Conservation (phyloP, 2,329 filamentous ascomycete species). For the Lecanicillium sp. region DNA sequence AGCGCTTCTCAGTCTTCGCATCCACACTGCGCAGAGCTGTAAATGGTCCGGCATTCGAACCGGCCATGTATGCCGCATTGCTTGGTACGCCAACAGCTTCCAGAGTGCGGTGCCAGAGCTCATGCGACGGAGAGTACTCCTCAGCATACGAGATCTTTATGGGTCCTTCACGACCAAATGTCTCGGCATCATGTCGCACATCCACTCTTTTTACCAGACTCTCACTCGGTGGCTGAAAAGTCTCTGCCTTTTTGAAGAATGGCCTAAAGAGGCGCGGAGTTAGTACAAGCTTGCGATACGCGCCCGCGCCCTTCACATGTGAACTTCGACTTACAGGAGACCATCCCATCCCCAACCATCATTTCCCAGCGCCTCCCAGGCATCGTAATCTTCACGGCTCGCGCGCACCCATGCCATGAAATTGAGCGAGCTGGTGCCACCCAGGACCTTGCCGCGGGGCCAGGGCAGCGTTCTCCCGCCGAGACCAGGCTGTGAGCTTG, state of each 20-base stretch:
- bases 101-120: slow-evolving; percentile 42
- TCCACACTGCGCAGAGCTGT: slow-evolving; percentile 44
- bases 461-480: slow-evolving; percentile 34
- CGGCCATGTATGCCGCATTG: slow-evolving; percentile 40
- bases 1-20: slow-evolving; percentile 38
- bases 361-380: slow-evolving; percentile 53
- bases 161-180: slow-evolving; percentile 40
- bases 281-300: background rate
- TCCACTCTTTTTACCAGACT: slow-evolving; percentile 28
- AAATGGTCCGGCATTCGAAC: slow-evolving; percentile 44
- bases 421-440: slow-evolving; percentile 57
- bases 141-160: slow-evolving; percentile 42
- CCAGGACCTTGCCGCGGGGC: slow-evolving; percentile 46
- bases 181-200: slow-evolving; percentile 32
- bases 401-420: slow-evolving; percentile 50
- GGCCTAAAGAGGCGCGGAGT: slow-evolving; percentile 28
- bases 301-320: background rate
- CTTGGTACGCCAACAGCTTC: slow-evolving; percentile 35
- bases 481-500: slow-evolving; percentile 31
- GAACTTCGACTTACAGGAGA: slow-evolving; percentile 24
- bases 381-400: slow-evolving; percentile 44
- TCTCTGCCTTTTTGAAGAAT: slow-evolving; percentile 45
- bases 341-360: slow-evolving; percentile 50
- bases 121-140: slow-evolving; percentile 35
- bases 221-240: slow-evolving; percentile 36